A percentile compares a stretch with the other conserved stretches of the same genome.
Evolutionary conservation across 2,329 filamentous ascomycete genomes (phyloP).

Genomic region (Mycosphaerelloides madeirae): DNA sequence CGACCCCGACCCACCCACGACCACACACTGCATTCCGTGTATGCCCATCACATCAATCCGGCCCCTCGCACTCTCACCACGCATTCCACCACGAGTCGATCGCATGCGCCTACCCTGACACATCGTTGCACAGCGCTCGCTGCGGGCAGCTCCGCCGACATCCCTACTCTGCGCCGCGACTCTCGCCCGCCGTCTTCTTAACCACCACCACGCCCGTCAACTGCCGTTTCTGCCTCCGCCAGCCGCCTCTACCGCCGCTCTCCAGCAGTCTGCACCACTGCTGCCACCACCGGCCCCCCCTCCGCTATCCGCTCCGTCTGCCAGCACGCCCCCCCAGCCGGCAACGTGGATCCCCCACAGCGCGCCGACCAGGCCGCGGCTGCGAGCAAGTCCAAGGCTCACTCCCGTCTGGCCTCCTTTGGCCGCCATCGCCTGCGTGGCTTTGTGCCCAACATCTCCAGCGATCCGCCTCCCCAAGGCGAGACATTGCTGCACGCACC

Average conservation of each 20-base stretch:
- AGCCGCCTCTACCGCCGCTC: slow-evolving; percentile 1
- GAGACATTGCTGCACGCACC: slow-evolving; percentile 26
- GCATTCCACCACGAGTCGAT: slow-evolving; percentile 17
- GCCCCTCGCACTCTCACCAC: slow-evolving; percentile 1
- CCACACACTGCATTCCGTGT: too few species aligned
- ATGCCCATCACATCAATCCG: neutral
- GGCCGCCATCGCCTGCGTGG: slow-evolving; percentile 26
- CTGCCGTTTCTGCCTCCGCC: neutral
- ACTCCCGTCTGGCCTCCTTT: slow-evolving; percentile 31
- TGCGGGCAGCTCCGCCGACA: too few species aligned
- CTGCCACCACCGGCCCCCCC: neutral
- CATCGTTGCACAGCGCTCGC: neutral
- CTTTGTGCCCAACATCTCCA: slow-evolving; percentile 18
- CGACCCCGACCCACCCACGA: too few species aligned
- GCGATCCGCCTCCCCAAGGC: slow-evolving; percentile 18
- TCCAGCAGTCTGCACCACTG: neutral
- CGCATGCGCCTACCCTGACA: slow-evolving; percentile 10
- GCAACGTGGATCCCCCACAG: slow-evolving; percentile 32
- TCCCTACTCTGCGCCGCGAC: too few species aligned
- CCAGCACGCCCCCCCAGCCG: slow-evolving; percentile 10
- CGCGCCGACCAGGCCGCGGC: slow-evolving; percentile 21
- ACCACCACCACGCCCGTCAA: neutral
- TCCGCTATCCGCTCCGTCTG: slow-evolving; percentile 1
- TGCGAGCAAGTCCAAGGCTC: slow-evolving; percentile 28
- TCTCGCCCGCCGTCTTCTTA: too few species aligned